Conservation (phyloP, 768 basidiomycete genomes). For the Kwoniella shandongensis region DNA sequence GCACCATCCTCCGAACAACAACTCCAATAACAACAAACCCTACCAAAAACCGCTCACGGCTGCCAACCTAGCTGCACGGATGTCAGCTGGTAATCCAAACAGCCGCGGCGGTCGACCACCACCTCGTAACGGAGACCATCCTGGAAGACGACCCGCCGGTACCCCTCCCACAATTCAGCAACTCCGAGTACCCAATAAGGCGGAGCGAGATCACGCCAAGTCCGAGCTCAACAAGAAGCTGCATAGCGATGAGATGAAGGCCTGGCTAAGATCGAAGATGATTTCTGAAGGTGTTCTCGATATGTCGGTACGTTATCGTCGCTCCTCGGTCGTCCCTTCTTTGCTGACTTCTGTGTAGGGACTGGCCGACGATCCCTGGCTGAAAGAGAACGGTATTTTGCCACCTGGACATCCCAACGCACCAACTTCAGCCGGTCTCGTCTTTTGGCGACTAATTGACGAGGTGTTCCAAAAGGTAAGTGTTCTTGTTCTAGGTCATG, state of each 20-base stretch:
- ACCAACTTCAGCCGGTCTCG: conserved; percentile 61
- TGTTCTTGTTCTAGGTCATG: neutral
- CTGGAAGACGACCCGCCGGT: conserved; percentile 14
- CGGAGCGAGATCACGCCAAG: conserved; percentile 15
- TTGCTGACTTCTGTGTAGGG: conserved; percentile 22
- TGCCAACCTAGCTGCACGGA: conserved; percentile 8
- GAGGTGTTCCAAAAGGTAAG: conserved; percentile 37
- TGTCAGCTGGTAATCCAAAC: neutral
- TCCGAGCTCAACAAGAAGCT: conserved; percentile 31
- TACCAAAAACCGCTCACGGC: conserved; percentile 17
- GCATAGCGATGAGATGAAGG: conserved; percentile 35
- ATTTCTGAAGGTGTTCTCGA: conserved; percentile 33
- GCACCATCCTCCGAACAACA: conserved; percentile 15
- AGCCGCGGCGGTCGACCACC: conserved; percentile 5
- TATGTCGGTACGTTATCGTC: conserved; percentile 34
- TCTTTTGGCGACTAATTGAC: conserved; percentile 69
- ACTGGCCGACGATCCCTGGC: conserved; percentile 72
- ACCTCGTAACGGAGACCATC: neutral
- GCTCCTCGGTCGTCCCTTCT: neutral
- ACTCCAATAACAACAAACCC: conserved; percentile 17
- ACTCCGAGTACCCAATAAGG: conserved; percentile 19
- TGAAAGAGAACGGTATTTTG: conserved; percentile 68
- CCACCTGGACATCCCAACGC: conserved; percentile 71
- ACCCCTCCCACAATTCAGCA: conserved; percentile 11
- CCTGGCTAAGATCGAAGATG: conserved; percentile 33